Conservation (phyloP, 495 filamentous ascomycete genomes). For the Xylaria bambusicola region DNA sequence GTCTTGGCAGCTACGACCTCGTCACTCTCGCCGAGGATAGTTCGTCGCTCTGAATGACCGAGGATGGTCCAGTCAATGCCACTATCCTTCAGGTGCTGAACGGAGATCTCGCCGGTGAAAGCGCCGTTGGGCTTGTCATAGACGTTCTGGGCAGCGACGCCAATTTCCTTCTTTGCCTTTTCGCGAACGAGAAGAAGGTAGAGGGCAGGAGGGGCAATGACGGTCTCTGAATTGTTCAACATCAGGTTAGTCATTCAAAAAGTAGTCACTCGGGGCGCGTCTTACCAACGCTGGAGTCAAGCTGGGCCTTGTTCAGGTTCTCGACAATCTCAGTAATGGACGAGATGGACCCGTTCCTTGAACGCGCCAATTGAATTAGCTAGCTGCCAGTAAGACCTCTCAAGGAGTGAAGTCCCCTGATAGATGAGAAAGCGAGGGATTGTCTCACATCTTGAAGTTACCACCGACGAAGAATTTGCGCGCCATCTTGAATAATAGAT, state of each 20-base stretch:
- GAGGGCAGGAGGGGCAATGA: constrained; percentile 85
- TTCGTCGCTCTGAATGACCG: constrained; percentile 91
- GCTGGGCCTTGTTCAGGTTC: constrained; percentile 77
- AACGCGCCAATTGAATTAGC: background rate
- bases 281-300: constrained; percentile 68
- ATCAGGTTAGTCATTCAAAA: background rate
- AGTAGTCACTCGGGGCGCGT: constrained; percentile 4
- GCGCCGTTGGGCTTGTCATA: constrained; percentile 96
- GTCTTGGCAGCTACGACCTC: constrained; percentile 89
- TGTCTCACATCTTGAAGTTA: constrained; percentile 95
- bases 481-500: constrained; percentile 60
- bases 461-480: constrained; percentile 99
- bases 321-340: constrained; percentile 85
- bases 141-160: constrained; percentile 92
- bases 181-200: constrained; percentile 86
- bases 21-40: constrained; percentile 82
- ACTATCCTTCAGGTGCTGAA: constrained; percentile 83
- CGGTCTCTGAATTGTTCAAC: constrained; percentile 65
- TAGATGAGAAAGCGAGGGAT: constrained; percentile 20
- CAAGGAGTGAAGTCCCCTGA: background rate
- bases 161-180: constrained; percentile 62
- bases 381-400: background rate
- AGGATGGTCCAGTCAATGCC: constrained; percentile 86
- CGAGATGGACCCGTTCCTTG: constrained; percentile 87
- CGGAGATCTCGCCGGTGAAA: constrained; percentile 95